Conservation (phyloP, 2,329 filamentous ascomycete species). For the Emmonsiellopsis sp. region DNA sequence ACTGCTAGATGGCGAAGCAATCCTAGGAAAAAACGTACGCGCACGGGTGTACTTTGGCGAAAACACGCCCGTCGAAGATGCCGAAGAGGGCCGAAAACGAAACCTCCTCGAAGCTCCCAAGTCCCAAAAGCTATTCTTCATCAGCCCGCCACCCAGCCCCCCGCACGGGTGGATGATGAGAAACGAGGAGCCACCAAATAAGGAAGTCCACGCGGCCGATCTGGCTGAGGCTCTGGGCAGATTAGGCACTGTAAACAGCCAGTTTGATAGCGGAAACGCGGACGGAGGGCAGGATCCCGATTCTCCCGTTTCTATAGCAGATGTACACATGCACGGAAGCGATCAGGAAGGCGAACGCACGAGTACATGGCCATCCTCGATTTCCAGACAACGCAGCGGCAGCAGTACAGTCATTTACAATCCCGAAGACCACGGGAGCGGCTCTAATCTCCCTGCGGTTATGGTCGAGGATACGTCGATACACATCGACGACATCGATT, state of each 20-base stretch:
- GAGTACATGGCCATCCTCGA: conserved; percentile 22
- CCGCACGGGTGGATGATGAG: conserved; percentile 57
- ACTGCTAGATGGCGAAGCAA: conserved; percentile 28
- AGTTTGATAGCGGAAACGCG: conserved; percentile 12
- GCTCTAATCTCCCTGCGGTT: conserved; percentile 51
- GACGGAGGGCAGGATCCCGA: conserved; percentile 1
- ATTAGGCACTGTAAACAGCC: conserved; percentile 35
- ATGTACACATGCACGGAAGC: conserved; percentile 5
- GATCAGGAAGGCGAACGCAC: conserved; percentile 1
- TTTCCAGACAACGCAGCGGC: conserved; percentile 28
- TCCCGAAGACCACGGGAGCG: conserved; percentile 52
- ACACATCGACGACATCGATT: conserved; percentile 31
- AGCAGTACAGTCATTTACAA: conserved; percentile 55
- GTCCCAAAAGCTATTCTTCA: conserved; percentile 55
- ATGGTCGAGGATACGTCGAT: conserved; percentile 52
- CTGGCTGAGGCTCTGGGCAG: conserved; percentile 47
- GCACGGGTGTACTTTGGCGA: conserved; percentile 44
- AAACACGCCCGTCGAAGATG: conserved; percentile 34
- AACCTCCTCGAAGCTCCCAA: conserved; percentile 48
- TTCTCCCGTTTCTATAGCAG: conserved; percentile 8
- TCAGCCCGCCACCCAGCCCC: conserved; percentile 53
- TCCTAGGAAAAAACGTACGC: conserved; percentile 24
- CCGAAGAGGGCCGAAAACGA: conserved; percentile 24
- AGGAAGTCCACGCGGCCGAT: conserved; percentile 54
- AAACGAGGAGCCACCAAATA: conserved; percentile 56